phyloP scores from a whole-genome alignment of 768 basidiomycete species.

The Obba rivulosa region DNA sequence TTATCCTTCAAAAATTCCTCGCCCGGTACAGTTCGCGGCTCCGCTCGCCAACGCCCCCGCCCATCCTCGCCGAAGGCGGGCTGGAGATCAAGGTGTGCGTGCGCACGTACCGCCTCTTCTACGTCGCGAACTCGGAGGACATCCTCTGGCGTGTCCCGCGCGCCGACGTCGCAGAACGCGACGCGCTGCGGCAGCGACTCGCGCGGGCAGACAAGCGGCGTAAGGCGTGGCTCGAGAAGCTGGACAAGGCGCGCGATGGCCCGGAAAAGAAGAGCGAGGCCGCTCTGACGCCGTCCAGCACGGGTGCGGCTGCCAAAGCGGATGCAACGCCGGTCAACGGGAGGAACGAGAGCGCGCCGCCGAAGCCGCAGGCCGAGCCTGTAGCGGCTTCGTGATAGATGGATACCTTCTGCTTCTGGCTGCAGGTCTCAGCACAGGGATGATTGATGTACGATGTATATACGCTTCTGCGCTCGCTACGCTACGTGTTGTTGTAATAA shows the following conservation, averaged over 20 bases:
- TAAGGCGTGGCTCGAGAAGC: constrained; percentile 22
- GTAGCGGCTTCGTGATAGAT: not conserved
- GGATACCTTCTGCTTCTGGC: not conserved
- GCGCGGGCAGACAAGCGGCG: constrained; percentile 12
- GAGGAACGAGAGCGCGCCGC: not conserved
- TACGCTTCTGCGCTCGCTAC: constrained; percentile 9
- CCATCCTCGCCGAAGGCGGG: constrained; percentile 35
- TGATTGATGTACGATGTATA: not conserved
- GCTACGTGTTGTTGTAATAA: constrained; percentile 8
- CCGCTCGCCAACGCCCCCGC: constrained; percentile 13
- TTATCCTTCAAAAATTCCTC: constrained; percentile 18
- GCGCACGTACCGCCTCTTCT: constrained; percentile 77
- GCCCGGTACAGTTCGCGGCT: constrained; percentile 34
- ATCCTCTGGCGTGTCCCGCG: constrained; percentile 43
- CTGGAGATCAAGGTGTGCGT: constrained; percentile 85
- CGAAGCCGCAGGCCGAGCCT: not conserved
- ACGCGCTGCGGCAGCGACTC: constrained; percentile 16
- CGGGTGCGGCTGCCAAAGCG: not conserved
- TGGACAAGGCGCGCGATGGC: constrained; percentile 3
- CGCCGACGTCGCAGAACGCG: constrained; percentile 32
- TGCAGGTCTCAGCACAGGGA: not conserved
- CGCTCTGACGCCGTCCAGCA: not conserved
- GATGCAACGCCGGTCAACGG: not conserved
- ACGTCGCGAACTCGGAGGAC: constrained; percentile 65
- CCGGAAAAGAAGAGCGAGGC: not conserved